Evolutionary conservation across 2,329 filamentous ascomycete species (phyloP).

Genomic region (Talaromyces sp.): DNA sequence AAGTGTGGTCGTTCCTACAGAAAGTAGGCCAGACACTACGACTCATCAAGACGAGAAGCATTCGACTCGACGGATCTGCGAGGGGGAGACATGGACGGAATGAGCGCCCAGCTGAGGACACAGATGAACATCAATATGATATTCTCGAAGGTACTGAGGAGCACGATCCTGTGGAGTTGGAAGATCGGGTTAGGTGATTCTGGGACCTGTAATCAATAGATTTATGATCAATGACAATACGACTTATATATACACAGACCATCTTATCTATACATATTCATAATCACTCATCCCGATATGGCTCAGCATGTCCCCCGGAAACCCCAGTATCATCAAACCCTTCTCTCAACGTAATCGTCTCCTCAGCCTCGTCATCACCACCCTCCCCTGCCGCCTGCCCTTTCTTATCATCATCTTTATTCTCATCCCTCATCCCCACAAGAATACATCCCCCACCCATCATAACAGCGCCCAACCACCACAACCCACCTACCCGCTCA

Average conservation of each 20-base stretch:
- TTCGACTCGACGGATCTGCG: constrained; percentile 14
- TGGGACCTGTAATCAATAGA: constrained; percentile 3
- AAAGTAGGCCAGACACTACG: constrained; percentile 28
- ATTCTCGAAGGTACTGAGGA: constrained; percentile 28
- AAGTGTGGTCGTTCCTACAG: constrained; percentile 40
- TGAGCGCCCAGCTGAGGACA: background rate
- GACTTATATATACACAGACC: background rate
- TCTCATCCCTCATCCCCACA: constrained; percentile 59
- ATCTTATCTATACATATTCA: background rate
- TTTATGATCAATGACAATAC: constrained; percentile 19
- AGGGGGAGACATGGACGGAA: constrained; percentile 29
- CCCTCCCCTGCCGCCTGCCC: constrained; percentile 16
- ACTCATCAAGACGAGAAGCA: constrained; percentile 2
- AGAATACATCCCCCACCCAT: constrained; percentile 63
- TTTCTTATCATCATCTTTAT: constrained; percentile 22
- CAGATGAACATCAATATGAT: constrained; percentile 9
- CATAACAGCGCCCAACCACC: constrained; percentile 62
- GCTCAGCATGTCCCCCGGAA: background rate
- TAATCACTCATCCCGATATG: constrained; percentile 15
- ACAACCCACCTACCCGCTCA: constrained; percentile 56
- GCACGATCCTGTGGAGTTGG: constrained; percentile 23
- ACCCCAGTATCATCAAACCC: constrained; percentile 1
- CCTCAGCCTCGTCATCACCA: constrained; percentile 13
- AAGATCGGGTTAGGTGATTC: constrained; percentile 13
- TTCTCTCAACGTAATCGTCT: constrained; percentile 16